Conservation (phyloP, 2,329 filamentous ascomycete species). For the Fusarium duplospermum region DNA sequence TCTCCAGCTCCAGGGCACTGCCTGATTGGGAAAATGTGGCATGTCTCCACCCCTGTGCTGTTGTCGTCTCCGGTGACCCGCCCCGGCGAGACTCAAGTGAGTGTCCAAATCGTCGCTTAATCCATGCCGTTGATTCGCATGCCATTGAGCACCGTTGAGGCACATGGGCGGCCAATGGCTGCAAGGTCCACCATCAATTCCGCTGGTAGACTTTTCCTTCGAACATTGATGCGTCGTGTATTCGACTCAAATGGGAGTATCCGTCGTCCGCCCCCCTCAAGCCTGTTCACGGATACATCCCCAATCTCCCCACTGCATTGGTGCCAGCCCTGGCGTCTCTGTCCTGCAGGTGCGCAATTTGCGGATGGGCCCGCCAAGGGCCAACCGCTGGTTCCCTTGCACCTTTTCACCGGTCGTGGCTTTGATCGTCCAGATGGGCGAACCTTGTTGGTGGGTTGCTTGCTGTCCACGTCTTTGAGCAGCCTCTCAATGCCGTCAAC, state of each 20-base stretch:
- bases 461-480: conserved; percentile 7
- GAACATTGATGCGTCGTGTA: background rate
- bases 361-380: conserved; percentile 31
- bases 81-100: conserved; percentile 30
- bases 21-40: conserved; percentile 35
- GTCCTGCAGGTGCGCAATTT: conserved; percentile 39
- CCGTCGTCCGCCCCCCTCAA: conserved; percentile 12
- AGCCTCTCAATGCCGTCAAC: background rate
- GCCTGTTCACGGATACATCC: conserved; percentile 15
- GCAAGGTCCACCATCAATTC: conserved; percentile 11
- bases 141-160: conserved; percentile 14
- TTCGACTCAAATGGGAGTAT: conserved; percentile 8
- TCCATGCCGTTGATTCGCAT: conserved; percentile 43
- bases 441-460: conserved; percentile 19
- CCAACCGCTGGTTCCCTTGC: conserved; percentile 21
- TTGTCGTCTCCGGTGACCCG: conserved; percentile 43
- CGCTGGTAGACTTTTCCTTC: conserved; percentile 10
- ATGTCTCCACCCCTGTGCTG: conserved; percentile 22
- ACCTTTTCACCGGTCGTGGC: conserved; percentile 28
- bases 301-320: conserved; percentile 27
- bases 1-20: conserved; percentile 22
- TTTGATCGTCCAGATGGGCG: conserved; percentile 20
- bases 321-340: conserved; percentile 26
- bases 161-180: conserved; percentile 13
- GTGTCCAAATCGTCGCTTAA: conserved; percentile 41